These are phyloP conservation scores for Oryza australiensis DNA, from an alignment of 176 grass and related monocot species.

Conservation along the genomic window DNA sequence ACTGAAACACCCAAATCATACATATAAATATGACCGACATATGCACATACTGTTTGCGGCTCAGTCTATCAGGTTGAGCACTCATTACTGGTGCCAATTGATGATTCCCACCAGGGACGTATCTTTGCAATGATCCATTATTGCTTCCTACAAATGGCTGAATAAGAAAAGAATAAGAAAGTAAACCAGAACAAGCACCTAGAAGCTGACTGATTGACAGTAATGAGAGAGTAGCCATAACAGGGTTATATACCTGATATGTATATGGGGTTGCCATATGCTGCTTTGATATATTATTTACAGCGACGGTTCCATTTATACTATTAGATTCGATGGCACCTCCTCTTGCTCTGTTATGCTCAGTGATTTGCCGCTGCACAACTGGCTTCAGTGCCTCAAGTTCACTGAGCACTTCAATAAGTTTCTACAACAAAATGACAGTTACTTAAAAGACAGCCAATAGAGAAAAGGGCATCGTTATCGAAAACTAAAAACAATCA, in stretches of 20 bases:
- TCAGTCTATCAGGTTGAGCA: constrained; percentile 43
- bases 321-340: constrained; percentile 43
- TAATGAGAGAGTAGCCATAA: not conserved
- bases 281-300: constrained; percentile 40
- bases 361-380: constrained; percentile 60
- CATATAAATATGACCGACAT: constrained; percentile 11
- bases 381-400: constrained; percentile 91
- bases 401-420: constrained; percentile 78
- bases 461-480: not conserved
- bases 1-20: constrained; percentile 28
- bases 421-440: constrained; percentile 63
- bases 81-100: constrained; percentile 14
- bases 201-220: not conserved
- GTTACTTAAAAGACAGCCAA: not conserved
- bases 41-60: constrained; percentile 57
- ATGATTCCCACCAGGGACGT: constrained; percentile 26
- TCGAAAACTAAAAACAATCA: constrained; percentile 9
- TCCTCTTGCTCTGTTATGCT: constrained; percentile 60
- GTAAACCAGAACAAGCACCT: constrained; percentile 12
- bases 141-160: constrained; percentile 37
- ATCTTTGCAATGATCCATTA: constrained; percentile 34
- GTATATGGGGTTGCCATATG: constrained; percentile 41
- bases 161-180: constrained; percentile 33
- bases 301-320: constrained; percentile 42
- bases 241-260: constrained; percentile 56